A percentile compares a stretch with the other conserved stretches of the same genome.
These are phyloP conservation scores for Leptodermis oblonga DNA, from an alignment of 257 asterid genomes.

Conservation along the genomic window DNA sequence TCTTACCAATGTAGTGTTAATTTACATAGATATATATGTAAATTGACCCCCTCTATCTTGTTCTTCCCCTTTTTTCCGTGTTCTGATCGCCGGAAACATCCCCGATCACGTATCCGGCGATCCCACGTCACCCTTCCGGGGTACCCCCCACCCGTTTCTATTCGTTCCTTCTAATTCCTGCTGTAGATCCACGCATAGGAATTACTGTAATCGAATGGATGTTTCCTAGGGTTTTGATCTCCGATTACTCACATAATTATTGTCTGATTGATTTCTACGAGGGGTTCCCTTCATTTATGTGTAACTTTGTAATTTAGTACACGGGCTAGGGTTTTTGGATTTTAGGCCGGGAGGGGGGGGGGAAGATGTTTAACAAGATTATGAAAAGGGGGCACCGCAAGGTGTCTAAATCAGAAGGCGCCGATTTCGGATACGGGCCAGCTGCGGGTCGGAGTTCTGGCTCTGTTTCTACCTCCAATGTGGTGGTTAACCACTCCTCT, in stretches of 20 bases:
- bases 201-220: not conserved
- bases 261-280: not conserved
- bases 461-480: constrained; percentile 39
- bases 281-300: not conserved
- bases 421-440: constrained; percentile 26
- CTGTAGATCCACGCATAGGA: constrained; percentile 12
- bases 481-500: constrained; percentile 47
- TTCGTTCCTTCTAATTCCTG: not conserved
- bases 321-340: constrained; percentile 37
- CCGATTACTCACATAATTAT: constrained; percentile 11
- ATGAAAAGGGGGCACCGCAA: constrained; percentile 46
- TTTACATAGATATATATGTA: constrained; percentile 4
- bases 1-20: not conserved
- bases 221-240: constrained; percentile 15
- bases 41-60: constrained; percentile 5
- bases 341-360: constrained; percentile 16
- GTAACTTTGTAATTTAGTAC: not conserved
- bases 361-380: constrained; percentile 39
- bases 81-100: constrained; percentile 29
- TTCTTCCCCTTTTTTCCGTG: not conserved
- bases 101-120: constrained; percentile 28
- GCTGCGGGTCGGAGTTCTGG: constrained; percentile 35
- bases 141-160: not conserved
- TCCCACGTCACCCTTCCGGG: constrained; percentile 17
- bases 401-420: constrained; percentile 36